Conservation (phyloP, 441 rosid genomes). For the Biscutella auriculata region DNA sequence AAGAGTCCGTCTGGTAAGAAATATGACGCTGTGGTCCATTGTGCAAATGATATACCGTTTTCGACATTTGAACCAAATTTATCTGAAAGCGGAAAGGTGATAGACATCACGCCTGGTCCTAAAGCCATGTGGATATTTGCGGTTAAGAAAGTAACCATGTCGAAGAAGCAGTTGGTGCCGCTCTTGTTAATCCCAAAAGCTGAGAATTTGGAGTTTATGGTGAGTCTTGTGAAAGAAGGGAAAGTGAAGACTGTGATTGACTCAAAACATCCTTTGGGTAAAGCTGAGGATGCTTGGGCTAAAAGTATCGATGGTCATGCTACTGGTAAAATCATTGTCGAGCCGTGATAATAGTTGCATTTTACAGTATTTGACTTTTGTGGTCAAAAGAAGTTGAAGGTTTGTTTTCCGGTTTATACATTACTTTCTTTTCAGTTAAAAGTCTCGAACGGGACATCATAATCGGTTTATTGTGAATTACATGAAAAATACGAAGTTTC, state of each 20-base stretch:
- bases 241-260: slow-evolving; percentile 59
- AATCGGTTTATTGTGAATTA: too few relatives aligned
- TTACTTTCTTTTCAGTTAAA: neutral
- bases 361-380: neutral
- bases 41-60: slow-evolving; percentile 54
- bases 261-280: slow-evolving; percentile 46
- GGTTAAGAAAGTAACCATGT: slow-evolving; percentile 43
- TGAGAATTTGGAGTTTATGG: slow-evolving; percentile 39
- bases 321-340: slow-evolving; percentile 65
- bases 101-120: slow-evolving; percentile 50
- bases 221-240: slow-evolving; percentile 46
- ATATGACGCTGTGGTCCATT: slow-evolving; percentile 62
- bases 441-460: too few relatives aligned
- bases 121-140: slow-evolving; percentile 37
- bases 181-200: slow-evolving; percentile 25
- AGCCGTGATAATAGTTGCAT: slow-evolving; percentile 18
- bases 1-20: slow-evolving; percentile 60
- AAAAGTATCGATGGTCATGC: slow-evolving; percentile 63
- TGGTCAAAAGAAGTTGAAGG: neutral
- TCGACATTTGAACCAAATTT: slow-evolving; percentile 16
- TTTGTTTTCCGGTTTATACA: neutral
- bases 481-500: too few relatives aligned
- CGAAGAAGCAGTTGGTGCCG: slow-evolving; percentile 59
- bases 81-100: slow-evolving; percentile 39
- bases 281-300: slow-evolving; percentile 76